Percentiles rank a stretch among this genome's conserved stretches.
These are phyloP conservation scores for Miscanthus lutarioriparius DNA, from an alignment of 176 grass and related monocot genomes.

Conservation along the genomic window DNA sequence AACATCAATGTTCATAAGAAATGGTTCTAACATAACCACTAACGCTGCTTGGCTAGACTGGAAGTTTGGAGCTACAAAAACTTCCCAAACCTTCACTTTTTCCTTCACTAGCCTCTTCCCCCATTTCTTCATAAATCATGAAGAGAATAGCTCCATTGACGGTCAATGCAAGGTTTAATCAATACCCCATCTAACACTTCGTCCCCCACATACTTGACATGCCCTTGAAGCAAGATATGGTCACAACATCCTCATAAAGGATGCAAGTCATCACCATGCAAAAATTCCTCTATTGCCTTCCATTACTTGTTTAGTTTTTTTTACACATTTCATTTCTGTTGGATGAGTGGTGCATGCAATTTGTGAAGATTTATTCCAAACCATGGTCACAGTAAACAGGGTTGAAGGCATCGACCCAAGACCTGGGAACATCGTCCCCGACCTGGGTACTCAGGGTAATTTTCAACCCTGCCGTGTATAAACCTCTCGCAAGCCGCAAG, in stretches of 20 bases:
- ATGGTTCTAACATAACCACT: background rate
- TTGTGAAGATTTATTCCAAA: background rate
- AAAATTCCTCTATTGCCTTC: background rate
- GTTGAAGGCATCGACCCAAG: too few species aligned
- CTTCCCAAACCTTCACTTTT: too few species aligned
- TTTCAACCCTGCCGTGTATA: background rate
- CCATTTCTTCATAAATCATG: background rate
- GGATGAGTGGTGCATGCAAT: background rate
- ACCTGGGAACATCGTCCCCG: too few species aligned
- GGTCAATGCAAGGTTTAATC: background rate
- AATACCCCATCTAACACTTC: background rate
- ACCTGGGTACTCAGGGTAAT: background rate
- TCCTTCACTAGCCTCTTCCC: too few species aligned
- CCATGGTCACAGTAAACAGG: background rate
- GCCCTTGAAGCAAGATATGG: background rate
- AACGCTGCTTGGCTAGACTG: background rate
- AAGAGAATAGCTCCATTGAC: background rate
- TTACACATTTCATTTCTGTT: background rate
- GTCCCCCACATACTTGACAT: background rate
- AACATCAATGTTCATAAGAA: background rate
- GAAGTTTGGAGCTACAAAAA: too few species aligned
- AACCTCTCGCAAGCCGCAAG: background rate
- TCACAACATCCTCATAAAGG: background rate
- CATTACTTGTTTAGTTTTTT: background rate
- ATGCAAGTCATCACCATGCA: background rate